Base-by-base conservation (phyloP, 495 filamentous ascomycete genomes). In the Glutinoglossum americanum region DNA sequence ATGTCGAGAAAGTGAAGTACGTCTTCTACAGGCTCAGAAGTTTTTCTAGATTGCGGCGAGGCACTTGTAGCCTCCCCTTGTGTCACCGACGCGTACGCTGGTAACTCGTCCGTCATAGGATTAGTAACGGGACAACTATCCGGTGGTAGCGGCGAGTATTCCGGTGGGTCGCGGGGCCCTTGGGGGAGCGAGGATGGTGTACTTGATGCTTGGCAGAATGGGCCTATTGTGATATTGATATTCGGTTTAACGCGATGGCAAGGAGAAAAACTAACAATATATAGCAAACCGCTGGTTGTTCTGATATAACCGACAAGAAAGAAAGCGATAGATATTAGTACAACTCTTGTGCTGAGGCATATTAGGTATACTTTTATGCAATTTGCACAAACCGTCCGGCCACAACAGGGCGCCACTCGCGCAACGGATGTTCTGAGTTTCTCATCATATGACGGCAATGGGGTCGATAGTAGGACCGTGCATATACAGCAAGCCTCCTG, bases 1-100 rank as follows among this genome's bases (percentile, higher is more conserved):
- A 80, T 77, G 62, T 81, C 68, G 15, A 89, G 65, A 65, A 85
- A 84, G 66, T 89, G 84, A 15, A 84, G 68, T 1, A 76, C 78
- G 64, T 84, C 80, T 59, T 79, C 72, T 15, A 54, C 30, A 1
- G 49, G 57, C 13, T 64, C 59, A 21, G 56, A 54, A 8, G 13
- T 37, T 60, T 70, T 69, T 54, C 70, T 67, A 3, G 1, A 10
- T 30, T 53, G 23, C 45, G 13, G 21, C 19, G n/a, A 23, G 63
- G 62, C 33, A 70, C 64, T 60, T 57, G 60, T 59, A 49, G 63
- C 59, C 51, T 61, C 59, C 13, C 57, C 61, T 30, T 60, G 59
- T 7, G 35, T 41, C 47, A 35, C 55, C n/a, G 27, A 51, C 13
- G 63, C 66, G 51, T 76, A 74, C 3, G 71, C 60, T 33, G 75